These are phyloP conservation scores for Pichia manshurica DNA, from an alignment of 805 yeast genomes.

Conservation along the genomic window DNA sequence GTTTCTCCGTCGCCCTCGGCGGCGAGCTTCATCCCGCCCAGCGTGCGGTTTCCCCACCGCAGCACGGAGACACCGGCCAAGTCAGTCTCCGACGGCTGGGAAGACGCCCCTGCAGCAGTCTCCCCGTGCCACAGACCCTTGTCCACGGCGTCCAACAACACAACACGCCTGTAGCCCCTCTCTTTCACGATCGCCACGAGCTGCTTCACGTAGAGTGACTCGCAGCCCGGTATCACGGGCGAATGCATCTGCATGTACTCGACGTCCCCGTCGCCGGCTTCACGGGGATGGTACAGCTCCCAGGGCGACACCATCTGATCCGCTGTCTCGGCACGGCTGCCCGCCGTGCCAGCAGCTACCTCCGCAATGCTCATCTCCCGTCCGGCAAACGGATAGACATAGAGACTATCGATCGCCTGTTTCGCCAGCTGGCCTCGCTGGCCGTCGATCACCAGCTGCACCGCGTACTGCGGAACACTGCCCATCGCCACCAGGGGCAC, in stretches of 20 bases:
- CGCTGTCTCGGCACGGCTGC: background rate
- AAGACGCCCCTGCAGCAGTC: background rate
- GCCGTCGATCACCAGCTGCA: conserved; percentile 7
- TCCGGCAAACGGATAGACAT: conserved; percentile 76
- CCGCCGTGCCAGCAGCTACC: background rate
- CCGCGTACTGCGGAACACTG: conserved; percentile 77
- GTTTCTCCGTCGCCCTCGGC: background rate
- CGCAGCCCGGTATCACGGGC: conserved; percentile 15
- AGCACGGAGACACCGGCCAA: background rate
- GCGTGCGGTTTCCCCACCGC: background rate
- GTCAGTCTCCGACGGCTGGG: background rate
- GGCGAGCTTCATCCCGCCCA: background rate
- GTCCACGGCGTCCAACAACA: conserved; percentile 11
- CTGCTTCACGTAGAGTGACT: conserved; percentile 12
- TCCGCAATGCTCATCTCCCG: conserved; percentile 8
- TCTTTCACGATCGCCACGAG: background rate
- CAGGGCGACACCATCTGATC: conserved; percentile 3
- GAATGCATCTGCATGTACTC: conserved; percentile 14
- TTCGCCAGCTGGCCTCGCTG: background rate
- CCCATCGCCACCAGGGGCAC: conserved; percentile 83
- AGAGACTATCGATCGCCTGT: conserved; percentile 49
- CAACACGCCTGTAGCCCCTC: conserved; percentile 2
- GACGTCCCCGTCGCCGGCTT: background rate
- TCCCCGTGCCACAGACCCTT: conserved; percentile 9
- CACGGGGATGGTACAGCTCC: conserved; percentile 3